A percentile compares a stretch with the other conserved stretches of the same genome.
Conservation (phyloP, 306 rosid species). For the Neltuma alba region DNA sequence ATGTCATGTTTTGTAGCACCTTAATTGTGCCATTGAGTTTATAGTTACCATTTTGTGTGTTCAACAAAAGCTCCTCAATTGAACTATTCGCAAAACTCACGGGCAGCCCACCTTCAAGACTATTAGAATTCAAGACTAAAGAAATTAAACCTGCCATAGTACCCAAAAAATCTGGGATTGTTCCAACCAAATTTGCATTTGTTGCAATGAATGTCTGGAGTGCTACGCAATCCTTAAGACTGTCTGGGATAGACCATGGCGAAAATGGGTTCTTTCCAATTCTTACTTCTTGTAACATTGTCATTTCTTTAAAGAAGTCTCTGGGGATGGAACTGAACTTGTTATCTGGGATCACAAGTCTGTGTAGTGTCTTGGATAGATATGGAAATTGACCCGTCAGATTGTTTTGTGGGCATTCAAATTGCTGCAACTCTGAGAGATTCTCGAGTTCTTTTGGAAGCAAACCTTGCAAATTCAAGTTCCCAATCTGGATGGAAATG, state of each 20-base stretch:
- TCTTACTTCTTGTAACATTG: slow-evolving; percentile 36
- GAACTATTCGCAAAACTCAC: slow-evolving; percentile 41
- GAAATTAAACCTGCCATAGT: slow-evolving; percentile 48
- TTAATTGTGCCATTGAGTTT: slow-evolving; percentile 72
- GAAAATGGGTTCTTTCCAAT: slow-evolving; percentile 54
- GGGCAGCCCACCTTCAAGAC: slow-evolving; percentile 66
- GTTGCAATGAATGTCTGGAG: slow-evolving; percentile 53
- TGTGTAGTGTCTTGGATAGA: slow-evolving; percentile 42
- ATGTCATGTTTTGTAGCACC: slow-evolving; percentile 63
- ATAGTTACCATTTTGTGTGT: slow-evolving; percentile 48
- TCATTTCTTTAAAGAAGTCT: slow-evolving; percentile 58
- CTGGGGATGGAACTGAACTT: slow-evolving; percentile 51
- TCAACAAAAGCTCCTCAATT: slow-evolving; percentile 60
- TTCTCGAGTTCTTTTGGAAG: slow-evolving; percentile 56
- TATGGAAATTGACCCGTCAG: slow-evolving; percentile 66
- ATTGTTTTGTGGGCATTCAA: slow-evolving; percentile 62
- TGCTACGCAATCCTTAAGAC: slow-evolving; percentile 39
- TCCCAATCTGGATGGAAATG: slow-evolving; percentile 52
- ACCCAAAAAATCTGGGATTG: slow-evolving; percentile 55
- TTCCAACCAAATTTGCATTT: slow-evolving; percentile 47
- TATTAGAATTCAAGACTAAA: slow-evolving; percentile 52
- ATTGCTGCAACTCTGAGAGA: slow-evolving; percentile 39
- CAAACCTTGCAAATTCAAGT: slow-evolving; percentile 58
- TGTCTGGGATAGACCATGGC: slow-evolving; percentile 59
- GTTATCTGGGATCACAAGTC: slow-evolving; percentile 54